These are phyloP conservation scores for Phtheirospermum japonicum DNA, from an alignment of 257 asterid genomes.

Conservation along the genomic window DNA sequence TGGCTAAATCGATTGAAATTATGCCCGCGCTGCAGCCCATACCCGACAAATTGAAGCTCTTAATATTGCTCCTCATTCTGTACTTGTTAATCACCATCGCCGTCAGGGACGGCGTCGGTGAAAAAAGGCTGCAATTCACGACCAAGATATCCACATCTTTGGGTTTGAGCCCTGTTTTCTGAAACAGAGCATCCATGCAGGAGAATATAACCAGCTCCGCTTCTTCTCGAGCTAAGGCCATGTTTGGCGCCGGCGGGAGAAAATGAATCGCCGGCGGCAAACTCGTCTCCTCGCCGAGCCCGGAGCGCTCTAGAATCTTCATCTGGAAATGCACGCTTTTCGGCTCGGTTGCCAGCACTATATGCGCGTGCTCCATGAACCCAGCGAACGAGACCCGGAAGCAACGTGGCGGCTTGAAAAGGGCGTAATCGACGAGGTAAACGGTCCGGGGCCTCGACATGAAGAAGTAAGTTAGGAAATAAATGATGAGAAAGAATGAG, in stretches of 20 bases:
- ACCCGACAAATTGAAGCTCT: constrained; percentile 60
- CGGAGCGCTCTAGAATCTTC: constrained; percentile 60
- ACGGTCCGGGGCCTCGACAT: constrained; percentile 43
- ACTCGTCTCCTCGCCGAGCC: constrained; percentile 58
- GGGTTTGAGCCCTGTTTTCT: constrained; percentile 42
- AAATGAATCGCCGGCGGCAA: constrained; percentile 49
- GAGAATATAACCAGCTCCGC: constrained; percentile 53
- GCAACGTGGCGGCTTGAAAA: constrained; percentile 47
- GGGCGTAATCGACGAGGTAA: constrained; percentile 56
- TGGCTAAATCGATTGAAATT: constrained; percentile 53
- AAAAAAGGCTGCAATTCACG: constrained; percentile 52
- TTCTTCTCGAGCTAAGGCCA: constrained; percentile 42
- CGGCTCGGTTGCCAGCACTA: constrained; percentile 35
- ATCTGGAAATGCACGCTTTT: constrained; percentile 51
- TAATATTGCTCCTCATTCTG: constrained; percentile 50
- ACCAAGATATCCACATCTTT: constrained; percentile 46
- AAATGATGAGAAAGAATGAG: constrained; percentile 30
- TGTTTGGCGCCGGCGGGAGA: constrained; percentile 43
- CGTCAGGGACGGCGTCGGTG: constrained; percentile 59
- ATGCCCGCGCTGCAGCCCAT: constrained; percentile 73
- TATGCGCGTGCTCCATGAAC: constrained; percentile 42
- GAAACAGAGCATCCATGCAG: constrained; percentile 46
- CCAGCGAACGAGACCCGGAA: constrained; percentile 52
- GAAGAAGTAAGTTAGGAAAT: constrained; percentile 33
- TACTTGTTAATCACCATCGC: constrained; percentile 68